Evolutionary conservation across 176 grass and related monocot genomes (phyloP).

Genomic region (Saccharum spontaneum): DNA sequence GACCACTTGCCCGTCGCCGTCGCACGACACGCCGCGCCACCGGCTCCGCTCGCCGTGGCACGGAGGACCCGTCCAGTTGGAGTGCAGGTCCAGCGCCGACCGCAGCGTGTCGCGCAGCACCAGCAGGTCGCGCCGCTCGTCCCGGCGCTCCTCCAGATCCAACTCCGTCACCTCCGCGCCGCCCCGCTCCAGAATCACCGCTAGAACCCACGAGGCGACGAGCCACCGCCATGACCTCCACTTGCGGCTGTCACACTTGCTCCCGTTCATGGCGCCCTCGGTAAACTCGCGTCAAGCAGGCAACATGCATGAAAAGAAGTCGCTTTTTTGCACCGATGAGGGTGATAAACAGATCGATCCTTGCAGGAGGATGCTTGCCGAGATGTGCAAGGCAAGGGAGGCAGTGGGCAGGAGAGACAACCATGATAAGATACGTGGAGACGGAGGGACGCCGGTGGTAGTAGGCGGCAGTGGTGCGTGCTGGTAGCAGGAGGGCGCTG

Average conservation of each 20-base stretch:
- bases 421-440: conserved; percentile 37
- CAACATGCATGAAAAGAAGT: background rate
- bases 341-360: conserved; percentile 11
- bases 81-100: conserved; percentile 74
- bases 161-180: background rate
- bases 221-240: background rate
- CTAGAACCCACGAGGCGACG: conserved; percentile 9
- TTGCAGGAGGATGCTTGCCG: conserved; percentile 51
- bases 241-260: background rate
- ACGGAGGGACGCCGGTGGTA: conserved; percentile 23
- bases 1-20: conserved; percentile 57
- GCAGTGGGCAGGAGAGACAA: conserved; percentile 32
- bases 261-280: conserved; percentile 39
- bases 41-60: conserved; percentile 65
- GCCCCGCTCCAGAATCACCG: background rate
- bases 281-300: background rate
- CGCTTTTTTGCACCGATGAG: background rate
- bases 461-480: conserved; percentile 33
- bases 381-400: conserved; percentile 87
- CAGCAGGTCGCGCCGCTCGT: conserved; percentile 68
- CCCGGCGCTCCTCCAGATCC: conserved; percentile 50
- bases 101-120: conserved; percentile 72
- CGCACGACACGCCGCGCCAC: conserved; percentile 76
- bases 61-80: conserved; percentile 93
- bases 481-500: conserved; percentile 7